These are phyloP conservation scores for Inga oerstediana DNA, from an alignment of 306 rosid species.

Conservation along the genomic window DNA sequence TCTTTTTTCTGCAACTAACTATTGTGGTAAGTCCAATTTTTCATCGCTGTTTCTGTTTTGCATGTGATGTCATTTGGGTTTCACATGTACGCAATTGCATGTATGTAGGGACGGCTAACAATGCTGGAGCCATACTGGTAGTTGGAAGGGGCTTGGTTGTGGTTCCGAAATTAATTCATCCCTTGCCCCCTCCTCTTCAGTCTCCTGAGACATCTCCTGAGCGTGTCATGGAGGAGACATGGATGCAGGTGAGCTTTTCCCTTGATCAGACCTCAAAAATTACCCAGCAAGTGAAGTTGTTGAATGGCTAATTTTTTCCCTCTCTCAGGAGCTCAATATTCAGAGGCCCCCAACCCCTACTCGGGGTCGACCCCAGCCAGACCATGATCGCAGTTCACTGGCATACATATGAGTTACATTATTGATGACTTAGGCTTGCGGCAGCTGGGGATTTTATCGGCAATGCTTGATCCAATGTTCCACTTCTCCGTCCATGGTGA, in stretches of 20 bases:
- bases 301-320: background rate
- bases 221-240: conserved; percentile 78
- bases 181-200: conserved; percentile 95
- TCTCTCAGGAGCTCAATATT: conserved; percentile 82
- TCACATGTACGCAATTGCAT: conserved; percentile 24
- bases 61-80: conserved; percentile 36
- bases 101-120: conserved; percentile 92
- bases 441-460: conserved; percentile 26
- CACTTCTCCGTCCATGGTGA: conserved; percentile 27
- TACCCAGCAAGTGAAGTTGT: conserved; percentile 7
- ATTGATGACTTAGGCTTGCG: conserved; percentile 29
- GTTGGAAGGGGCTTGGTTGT: conserved; percentile 99
- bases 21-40: conserved; percentile 74
- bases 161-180: conserved; percentile 97
- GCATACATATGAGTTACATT: conserved; percentile 86
- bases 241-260: conserved; percentile 88
- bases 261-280: background rate
- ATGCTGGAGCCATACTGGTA: conserved; percentile 97
- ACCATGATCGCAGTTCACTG: conserved; percentile 92
- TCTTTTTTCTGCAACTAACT: conserved; percentile 97
- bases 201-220: conserved; percentile 99
- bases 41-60: conserved; percentile 5
- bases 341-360: conserved; percentile 99
- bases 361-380: conserved; percentile 98
- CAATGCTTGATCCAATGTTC: background rate